Conservation (phyloP, 352 stramenopile species). For the Nothophytophthora sp. region DNA sequence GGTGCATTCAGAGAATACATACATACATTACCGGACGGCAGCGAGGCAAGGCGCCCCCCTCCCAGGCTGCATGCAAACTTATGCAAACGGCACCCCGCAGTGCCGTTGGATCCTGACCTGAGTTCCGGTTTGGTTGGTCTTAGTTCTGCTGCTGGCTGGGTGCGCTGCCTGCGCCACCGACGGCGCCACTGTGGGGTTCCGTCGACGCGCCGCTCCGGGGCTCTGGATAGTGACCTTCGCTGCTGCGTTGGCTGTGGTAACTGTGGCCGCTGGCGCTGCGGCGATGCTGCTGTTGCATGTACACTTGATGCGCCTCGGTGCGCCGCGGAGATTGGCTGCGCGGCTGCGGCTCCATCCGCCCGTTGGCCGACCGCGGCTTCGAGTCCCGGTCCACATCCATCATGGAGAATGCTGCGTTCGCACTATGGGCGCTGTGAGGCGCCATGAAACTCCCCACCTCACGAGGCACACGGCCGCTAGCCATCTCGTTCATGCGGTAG, state of each 20-base stretch:
- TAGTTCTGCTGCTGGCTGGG: slow-evolving; percentile 18
- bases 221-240: slow-evolving; percentile 20
- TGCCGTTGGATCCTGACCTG: slow-evolving; percentile 7
- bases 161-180: background rate
- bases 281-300: slow-evolving; percentile 14
- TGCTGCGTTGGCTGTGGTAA: slow-evolving; percentile 21
- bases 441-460: slow-evolving; percentile 31
- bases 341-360: slow-evolving; percentile 15
- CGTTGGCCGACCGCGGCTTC: slow-evolving; percentile 11
- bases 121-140: background rate
- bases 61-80: background rate
- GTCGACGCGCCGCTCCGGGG: slow-evolving; percentile 7
- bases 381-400: slow-evolving; percentile 63
- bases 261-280: slow-evolving; percentile 21
- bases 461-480: slow-evolving; percentile 17
- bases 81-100: slow-evolving; percentile 10
- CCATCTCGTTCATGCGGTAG: slow-evolving; percentile 6
- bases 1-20: background rate
- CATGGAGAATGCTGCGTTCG: slow-evolving; percentile 55
- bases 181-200: slow-evolving; percentile 6
- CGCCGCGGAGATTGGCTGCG: slow-evolving; percentile 18
- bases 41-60: background rate
- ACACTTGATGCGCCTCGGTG: slow-evolving; percentile 13
- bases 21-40: background rate
- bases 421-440: slow-evolving; percentile 12